Conservation (phyloP, 2,329 filamentous ascomycete species). For the Cladorrhinum sp. region DNA sequence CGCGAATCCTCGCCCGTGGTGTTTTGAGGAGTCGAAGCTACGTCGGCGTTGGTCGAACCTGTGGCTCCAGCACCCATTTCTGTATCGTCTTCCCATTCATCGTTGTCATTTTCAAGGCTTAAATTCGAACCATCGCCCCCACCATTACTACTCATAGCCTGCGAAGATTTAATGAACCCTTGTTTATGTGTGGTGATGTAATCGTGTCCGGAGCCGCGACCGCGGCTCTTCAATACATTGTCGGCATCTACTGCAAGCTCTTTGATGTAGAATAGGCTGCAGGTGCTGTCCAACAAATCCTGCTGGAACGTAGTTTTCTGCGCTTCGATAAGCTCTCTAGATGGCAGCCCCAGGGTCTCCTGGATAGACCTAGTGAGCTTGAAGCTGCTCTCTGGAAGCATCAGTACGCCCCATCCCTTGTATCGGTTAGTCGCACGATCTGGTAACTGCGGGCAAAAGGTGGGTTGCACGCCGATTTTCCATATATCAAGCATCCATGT, state of each 20-base stretch:
- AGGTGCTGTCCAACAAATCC: slow-evolving; percentile 26
- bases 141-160: background rate
- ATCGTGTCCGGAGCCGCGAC: background rate
- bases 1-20: background rate
- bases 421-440: slow-evolving; percentile 5
- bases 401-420: slow-evolving; percentile 50
- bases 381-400: slow-evolving; percentile 45
- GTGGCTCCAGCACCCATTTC: background rate
- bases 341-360: slow-evolving; percentile 33
- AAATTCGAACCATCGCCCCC: background rate
- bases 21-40: background rate
- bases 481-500: slow-evolving; percentile 54
- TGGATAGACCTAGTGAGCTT: slow-evolving; percentile 29
- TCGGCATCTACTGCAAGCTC: slow-evolving; percentile 17
- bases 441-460: slow-evolving; percentile 25
- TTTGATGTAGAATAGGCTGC: slow-evolving; percentile 26
- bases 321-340: slow-evolving; percentile 22
- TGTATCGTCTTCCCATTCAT: background rate
- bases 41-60: background rate
- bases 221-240: background rate
- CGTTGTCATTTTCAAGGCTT: background rate
- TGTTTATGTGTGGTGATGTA: background rate
- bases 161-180: background rate
- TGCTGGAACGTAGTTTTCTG: background rate
- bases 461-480: slow-evolving; percentile 33